phyloP scores from a whole-genome alignment of 1,139 yeast species.

The Zygotorulaspora mrakii region DNA sequence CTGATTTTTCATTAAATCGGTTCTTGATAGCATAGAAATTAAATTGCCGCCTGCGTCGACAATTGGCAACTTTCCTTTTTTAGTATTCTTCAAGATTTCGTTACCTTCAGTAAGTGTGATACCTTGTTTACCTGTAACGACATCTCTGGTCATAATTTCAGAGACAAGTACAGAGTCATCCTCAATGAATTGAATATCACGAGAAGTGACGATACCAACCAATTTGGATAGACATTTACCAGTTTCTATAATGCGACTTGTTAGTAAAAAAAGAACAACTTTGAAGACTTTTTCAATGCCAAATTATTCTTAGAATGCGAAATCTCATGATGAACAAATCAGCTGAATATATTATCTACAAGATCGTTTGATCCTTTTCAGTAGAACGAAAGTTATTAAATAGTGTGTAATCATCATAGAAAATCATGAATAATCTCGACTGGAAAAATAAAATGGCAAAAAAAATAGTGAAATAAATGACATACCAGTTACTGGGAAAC shows the following conservation, averaged over 20 bases:
- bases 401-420: constrained; percentile 54
- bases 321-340: constrained; percentile 27
- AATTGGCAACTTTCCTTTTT: constrained; percentile 96
- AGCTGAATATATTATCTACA: constrained; percentile 69
- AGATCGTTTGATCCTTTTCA: constrained; percentile 95
- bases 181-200: constrained; percentile 95
- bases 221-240: constrained; percentile 88
- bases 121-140: constrained; percentile 80
- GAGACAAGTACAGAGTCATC: constrained; percentile 58
- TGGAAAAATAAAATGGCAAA: background rate
- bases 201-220: constrained; percentile 91
- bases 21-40: constrained; percentile 86
- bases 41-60: constrained; percentile 73
- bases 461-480: too few species aligned
- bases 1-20: constrained; percentile 95
- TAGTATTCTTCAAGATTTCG: constrained; percentile 82
- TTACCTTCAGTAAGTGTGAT: constrained; percentile 83
- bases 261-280: too few species aligned
- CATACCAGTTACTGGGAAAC: constrained; percentile 99
- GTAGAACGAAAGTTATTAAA: constrained; percentile 99
- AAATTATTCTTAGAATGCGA: constrained; percentile 2
- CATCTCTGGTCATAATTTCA: constrained; percentile 85
- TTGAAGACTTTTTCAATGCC: too few species aligned
- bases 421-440: constrained; percentile 10
- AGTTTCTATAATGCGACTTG: constrained; percentile 48